phyloP scores from a whole-genome alignment of 2,329 filamentous ascomycete genomes.

The Coniochaeta ligniaria region DNA sequence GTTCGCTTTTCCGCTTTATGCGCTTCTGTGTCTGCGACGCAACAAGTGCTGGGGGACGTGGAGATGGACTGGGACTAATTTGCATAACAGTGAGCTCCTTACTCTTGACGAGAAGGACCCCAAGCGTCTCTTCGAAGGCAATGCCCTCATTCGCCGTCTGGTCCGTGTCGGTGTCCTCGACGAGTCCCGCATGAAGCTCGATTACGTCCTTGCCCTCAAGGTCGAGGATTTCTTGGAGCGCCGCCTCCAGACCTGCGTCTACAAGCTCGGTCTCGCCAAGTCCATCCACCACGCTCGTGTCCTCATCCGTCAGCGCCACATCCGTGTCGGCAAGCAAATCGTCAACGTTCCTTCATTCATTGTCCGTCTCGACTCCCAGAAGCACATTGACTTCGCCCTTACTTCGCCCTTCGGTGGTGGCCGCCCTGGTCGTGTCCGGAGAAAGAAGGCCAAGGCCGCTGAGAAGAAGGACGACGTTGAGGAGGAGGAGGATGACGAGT shows the following conservation, averaged over 20 bases:
- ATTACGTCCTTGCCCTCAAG: conserved; percentile 99
- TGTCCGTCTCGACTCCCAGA: conserved; percentile 99
- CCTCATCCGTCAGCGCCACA: conserved; percentile 98
- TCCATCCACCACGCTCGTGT: conserved; percentile 99
- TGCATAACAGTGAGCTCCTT: conserved; percentile 76
- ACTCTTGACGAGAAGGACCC: conserved; percentile 99
- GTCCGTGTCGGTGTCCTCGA: conserved; percentile 99
- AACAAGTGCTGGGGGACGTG: not conserved
- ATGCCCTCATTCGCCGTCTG: conserved; percentile 99
- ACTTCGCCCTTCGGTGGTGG: conserved; percentile 97
- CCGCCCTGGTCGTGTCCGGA: conserved; percentile 92
- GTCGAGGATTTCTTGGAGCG: conserved; percentile 99
- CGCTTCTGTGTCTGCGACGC: not conserved
- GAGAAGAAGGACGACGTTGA: conserved; percentile 75
- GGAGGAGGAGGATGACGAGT: conserved; percentile 80
- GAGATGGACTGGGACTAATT: conserved; percentile 5
- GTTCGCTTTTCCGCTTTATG: conserved; percentile 16
- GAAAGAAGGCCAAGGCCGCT: conserved; percentile 99
- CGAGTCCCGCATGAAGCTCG: conserved; percentile 99
- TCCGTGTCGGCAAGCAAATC: conserved; percentile 99
- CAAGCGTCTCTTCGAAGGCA: conserved; percentile 99
- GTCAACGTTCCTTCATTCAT: conserved; percentile 99
- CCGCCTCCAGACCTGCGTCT: conserved; percentile 98
- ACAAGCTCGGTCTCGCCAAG: conserved; percentile 99
- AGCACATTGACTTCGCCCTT: conserved; percentile 99